Conservation (phyloP, 352 stramenopile genomes). For the Peronospora destructor region DNA sequence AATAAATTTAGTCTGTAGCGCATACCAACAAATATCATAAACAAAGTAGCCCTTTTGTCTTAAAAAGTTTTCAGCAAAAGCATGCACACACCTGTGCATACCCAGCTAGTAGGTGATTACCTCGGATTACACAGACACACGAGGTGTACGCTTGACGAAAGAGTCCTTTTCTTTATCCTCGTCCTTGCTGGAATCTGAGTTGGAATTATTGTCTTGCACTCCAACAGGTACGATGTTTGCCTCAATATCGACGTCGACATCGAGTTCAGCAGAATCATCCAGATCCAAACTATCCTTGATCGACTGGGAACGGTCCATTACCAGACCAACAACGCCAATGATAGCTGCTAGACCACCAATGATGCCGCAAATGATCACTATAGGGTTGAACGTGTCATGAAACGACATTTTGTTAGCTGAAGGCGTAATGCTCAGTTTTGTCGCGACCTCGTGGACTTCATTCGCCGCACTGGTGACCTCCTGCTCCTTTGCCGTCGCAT, state of each 20-base stretch:
- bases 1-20: no score
- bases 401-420: constrained; percentile 30
- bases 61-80: no score
- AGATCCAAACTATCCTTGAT: constrained; percentile 28
- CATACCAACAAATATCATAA: no score
- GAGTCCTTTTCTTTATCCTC: constrained; percentile 47
- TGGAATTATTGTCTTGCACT: constrained; percentile 39
- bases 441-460: constrained; percentile 46
- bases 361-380: constrained; percentile 60
- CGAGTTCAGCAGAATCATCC: constrained; percentile 33
- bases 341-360: constrained; percentile 61
- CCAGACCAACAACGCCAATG: constrained; percentile 52
- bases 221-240: constrained; percentile 26
- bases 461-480: constrained; percentile 24
- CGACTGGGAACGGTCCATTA: constrained; percentile 32
- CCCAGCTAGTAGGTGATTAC: not conserved
- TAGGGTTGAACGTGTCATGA: constrained; percentile 33
- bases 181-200: constrained; percentile 39
- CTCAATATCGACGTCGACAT: constrained; percentile 60
- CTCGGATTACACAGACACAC: constrained; percentile 35
- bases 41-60: no score
- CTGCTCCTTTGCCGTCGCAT: constrained; percentile 10
- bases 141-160: constrained; percentile 39
- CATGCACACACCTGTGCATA: not conserved
- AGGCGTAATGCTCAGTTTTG: constrained; percentile 39